A percentile compares a stretch with the other conserved stretches of the same genome.
Conservation (phyloP, 2,329 filamentous ascomycete genomes). For the Calonectria pteridis region DNA sequence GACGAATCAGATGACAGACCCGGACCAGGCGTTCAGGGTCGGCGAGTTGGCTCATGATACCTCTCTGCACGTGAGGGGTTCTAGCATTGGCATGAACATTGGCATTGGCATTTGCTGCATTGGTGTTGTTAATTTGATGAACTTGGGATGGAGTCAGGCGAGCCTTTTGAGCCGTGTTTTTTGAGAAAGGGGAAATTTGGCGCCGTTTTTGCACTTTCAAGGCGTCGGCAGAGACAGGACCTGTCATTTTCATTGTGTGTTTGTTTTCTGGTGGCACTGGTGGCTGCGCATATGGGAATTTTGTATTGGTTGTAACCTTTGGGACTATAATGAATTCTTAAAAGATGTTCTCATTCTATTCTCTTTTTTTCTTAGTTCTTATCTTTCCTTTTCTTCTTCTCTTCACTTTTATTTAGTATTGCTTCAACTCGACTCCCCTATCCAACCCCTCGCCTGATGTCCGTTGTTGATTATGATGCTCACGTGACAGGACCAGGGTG, state of each 20-base stretch:
- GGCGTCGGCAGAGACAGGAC: slow-evolving; percentile 43
- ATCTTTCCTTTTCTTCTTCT: background rate
- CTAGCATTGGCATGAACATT: slow-evolving; percentile 32
- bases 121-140: slow-evolving; percentile 44
- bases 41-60: slow-evolving; percentile 37
- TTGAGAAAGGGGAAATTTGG: slow-evolving; percentile 36
- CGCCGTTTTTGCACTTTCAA: slow-evolving; percentile 46
- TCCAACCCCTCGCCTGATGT: background rate
- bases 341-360: slow-evolving; percentile 16
- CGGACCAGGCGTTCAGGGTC: slow-evolving; percentile 45
- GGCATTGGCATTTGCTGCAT: slow-evolving; percentile 33
- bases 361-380: background rate
- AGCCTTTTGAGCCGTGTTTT: slow-evolving; percentile 31
- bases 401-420: background rate
- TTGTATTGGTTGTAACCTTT: slow-evolving; percentile 36
- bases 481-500: slow-evolving; percentile 32
- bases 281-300: slow-evolving; percentile 39
- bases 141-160: slow-evolving; percentile 41
- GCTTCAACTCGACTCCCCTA: background rate
- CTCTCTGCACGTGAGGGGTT: slow-evolving; percentile 39
- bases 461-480: background rate
- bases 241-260: slow-evolving; percentile 32
- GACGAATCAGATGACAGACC: slow-evolving; percentile 38
- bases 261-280: slow-evolving; percentile 34
- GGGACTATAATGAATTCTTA: slow-evolving; percentile 43